Conservation (phyloP, 208 protist species). For the Leptomonas pyrrhocoris region DNA sequence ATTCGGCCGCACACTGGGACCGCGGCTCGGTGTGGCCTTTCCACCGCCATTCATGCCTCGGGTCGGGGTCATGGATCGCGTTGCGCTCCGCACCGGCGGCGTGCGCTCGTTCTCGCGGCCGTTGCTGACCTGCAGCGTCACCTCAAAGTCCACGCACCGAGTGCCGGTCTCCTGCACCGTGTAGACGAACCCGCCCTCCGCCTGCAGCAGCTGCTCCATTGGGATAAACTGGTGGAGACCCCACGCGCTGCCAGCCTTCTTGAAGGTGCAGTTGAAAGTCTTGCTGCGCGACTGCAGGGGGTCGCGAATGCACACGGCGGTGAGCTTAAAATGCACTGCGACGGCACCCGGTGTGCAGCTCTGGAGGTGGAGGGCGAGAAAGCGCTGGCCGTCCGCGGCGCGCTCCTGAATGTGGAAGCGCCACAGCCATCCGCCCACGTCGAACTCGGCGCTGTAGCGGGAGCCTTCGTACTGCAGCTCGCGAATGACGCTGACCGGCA, state of each 20-base stretch:
- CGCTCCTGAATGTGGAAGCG: conserved; percentile 87
- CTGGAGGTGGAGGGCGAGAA: conserved; percentile 85
- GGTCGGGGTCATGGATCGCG: conserved; percentile 33
- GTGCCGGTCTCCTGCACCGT: conserved; percentile 60
- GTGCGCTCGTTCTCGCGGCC: conserved; percentile 25
- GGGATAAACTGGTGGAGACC: conserved; percentile 88
- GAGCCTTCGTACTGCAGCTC: conserved; percentile 66
- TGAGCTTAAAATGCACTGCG: conserved; percentile 78
- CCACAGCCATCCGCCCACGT: conserved; percentile 74
- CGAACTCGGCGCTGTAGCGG: conserved; percentile 84
- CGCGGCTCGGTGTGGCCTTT: conserved; percentile 22
- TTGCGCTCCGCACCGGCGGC: conserved; percentile 39
- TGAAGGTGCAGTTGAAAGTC: conserved; percentile 87
- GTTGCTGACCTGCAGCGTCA: conserved; percentile 63
- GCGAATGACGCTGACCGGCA: conserved; percentile 67
- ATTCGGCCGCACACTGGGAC: conserved; percentile 16
- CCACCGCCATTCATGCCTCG: conserved; percentile 10
- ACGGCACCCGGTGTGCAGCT: conserved; percentile 61
- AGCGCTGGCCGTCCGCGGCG: conserved; percentile 45
- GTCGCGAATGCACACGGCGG: conserved; percentile 65
- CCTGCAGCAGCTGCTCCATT: conserved; percentile 54
- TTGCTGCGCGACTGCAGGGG: conserved; percentile 68
- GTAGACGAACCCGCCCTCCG: conserved; percentile 72
- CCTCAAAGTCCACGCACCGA: conserved; percentile 78
- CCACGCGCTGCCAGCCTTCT: conserved; percentile 82